These are phyloP conservation scores for Kazachstania psychrophila DNA, from an alignment of 805 yeast species.

Conservation along the genomic window DNA sequence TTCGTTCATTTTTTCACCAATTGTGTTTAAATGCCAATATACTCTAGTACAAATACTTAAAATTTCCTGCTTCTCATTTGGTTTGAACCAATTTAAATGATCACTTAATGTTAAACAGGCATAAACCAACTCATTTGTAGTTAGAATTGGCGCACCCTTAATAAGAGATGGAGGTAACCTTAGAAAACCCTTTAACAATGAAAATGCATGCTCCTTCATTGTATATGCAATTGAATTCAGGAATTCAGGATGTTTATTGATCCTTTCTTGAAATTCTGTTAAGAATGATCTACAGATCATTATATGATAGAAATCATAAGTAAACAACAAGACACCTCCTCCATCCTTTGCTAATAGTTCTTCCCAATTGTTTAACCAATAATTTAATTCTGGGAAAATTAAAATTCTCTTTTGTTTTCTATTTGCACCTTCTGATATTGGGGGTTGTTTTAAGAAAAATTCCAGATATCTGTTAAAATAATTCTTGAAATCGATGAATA, in stretches of 20 bases:
- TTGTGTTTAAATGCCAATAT: conserved; percentile 50
- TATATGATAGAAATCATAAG: conserved; percentile 41
- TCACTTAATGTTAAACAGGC: conserved; percentile 47
- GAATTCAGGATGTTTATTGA: conserved; percentile 18
- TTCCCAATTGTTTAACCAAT: conserved; percentile 41
- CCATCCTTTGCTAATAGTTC: conserved; percentile 39
- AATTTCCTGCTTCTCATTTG: conserved; percentile 34
- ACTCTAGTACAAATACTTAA: conserved; percentile 42
- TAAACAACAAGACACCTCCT: conserved; percentile 40
- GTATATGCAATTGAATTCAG: conserved; percentile 31
- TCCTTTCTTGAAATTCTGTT: conserved; percentile 23
- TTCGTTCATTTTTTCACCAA: conserved; percentile 48
- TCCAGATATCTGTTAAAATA: conserved; percentile 18
- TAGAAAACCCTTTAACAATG: conserved; percentile 37
- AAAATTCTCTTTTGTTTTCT: conserved; percentile 2
- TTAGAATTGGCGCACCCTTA: conserved; percentile 46
- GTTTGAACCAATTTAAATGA: conserved; percentile 33
- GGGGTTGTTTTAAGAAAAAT: conserved; percentile 3
- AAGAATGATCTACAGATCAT: conserved; percentile 33
- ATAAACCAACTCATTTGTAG: conserved; percentile 45
- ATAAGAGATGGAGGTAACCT: conserved; percentile 38
- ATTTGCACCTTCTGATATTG: background rate
- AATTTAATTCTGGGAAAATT: conserved; percentile 31
- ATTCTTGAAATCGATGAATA: conserved; percentile 21
- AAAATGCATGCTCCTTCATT: conserved; percentile 37